Evolutionary conservation across 768 basidiomycete species (phyloP).

Genomic region (Porphyrellus cyaneotinctus): DNA sequence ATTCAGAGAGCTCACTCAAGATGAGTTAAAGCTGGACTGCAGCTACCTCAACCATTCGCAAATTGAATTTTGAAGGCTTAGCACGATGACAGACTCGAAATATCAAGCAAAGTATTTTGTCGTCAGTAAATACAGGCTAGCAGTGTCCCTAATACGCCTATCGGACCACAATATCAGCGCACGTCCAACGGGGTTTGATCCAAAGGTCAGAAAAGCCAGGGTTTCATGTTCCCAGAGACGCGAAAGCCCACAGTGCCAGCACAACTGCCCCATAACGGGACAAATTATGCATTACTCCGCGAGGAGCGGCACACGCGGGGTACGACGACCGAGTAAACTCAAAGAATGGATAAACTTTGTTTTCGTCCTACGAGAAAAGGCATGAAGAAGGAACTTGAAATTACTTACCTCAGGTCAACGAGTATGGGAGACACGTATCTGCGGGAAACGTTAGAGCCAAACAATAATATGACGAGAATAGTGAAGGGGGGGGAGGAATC

Average conservation of each 20-base stretch:
- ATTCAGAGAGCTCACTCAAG: too few species aligned
- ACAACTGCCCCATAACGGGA: constrained; percentile 49
- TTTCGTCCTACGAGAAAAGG: constrained; percentile 50
- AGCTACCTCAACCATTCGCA: too few species aligned
- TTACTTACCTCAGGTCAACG: not conserved
- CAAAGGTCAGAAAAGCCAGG: constrained; percentile 57
- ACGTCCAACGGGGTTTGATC: not conserved
- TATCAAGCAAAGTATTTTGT: not conserved
- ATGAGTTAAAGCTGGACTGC: too few species aligned
- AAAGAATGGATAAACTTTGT: constrained; percentile 84
- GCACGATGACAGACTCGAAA: too few species aligned
- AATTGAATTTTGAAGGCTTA: too few species aligned
- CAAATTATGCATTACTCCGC: constrained; percentile 33
- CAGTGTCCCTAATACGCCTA: constrained; percentile 2
- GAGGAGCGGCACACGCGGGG: constrained; percentile 36
- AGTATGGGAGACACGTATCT: constrained; percentile 3
- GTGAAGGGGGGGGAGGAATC: constrained; percentile 26
- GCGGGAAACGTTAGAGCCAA: constrained; percentile 4
- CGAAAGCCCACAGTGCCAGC: constrained; percentile 34
- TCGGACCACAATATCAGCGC: constrained; percentile 8
- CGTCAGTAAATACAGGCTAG: not conserved
- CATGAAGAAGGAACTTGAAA: not conserved
- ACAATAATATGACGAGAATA: not conserved
- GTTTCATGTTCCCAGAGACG: constrained; percentile 51
- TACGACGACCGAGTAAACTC: constrained; percentile 42